Evolutionary conservation across 192 early-diverging fungal species (phyloP), one percentile per base, ranked within the genome.

Genomic region (Coemansia guatemalensis): DNA sequence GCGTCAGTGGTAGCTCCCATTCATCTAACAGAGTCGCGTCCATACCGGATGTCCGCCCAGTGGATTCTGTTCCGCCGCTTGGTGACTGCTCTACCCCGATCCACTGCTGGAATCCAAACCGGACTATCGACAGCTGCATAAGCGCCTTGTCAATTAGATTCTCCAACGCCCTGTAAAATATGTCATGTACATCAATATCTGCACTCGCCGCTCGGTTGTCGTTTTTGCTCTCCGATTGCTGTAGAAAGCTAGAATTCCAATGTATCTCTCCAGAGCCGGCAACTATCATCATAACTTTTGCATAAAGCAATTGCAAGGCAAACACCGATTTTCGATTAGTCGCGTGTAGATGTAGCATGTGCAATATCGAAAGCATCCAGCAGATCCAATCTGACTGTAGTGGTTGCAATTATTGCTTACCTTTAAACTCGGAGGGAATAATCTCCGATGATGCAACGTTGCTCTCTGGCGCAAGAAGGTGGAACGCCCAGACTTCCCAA

Each of bases 41-140:
- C 21, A 2, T 24, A 7, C 52, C 29, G 12, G 8, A 9, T 2
- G 27, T 30, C 21, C 41, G 18, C 5, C 39, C 17, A 11, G n/a
- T 44, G 30, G 23, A 39, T 2, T 52, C 49, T 62, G 50, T 5
- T 14, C 17, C 26, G 5, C 23, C 6, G 24, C 11, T 26, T 35
- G 66, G 22, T 17, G 56, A 35, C 9, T 54, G 57, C n/a, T 63
- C 59, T 8, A 74, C 44, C 25, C 68, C 58, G 35, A 81, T 68
- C 78, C 78, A 81, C 54, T 81, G 78, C 2, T 65, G 65, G 30
- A 74, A 67, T 0, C 78, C 78, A 33, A 81, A 81, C 29, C 78
- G 41, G 21, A 81, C 78, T 11, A 81, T 73, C 14, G 78, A 81
- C 48, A 81, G 41, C 20, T 68, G 68, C 30, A 74, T 60, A 29